phyloP scores from a whole-genome alignment of 2,329 filamentous ascomycete genomes.

The Chrysoporthe puriensis region DNA sequence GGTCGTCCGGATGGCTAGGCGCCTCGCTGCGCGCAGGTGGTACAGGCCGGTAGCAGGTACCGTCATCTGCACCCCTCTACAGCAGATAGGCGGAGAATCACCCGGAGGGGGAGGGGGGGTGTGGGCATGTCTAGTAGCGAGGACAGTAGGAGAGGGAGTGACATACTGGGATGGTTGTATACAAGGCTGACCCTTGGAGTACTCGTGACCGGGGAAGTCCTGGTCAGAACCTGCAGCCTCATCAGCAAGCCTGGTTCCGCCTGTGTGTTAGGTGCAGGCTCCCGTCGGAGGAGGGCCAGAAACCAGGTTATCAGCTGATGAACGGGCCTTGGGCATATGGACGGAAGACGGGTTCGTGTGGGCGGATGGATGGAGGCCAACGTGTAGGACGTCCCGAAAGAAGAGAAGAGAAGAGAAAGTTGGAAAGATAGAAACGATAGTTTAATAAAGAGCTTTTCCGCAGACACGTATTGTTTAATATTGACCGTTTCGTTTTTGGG shows the following conservation, averaged over 20 bases:
- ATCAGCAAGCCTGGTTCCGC: not conserved
- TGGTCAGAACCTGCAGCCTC: not conserved
- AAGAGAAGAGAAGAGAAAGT: too few relatives aligned
- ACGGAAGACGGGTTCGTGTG: too few relatives aligned
- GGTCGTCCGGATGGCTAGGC: not conserved
- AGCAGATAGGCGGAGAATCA: not conserved
- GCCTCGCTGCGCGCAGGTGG: not conserved
- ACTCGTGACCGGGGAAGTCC: not conserved
- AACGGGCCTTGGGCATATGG: too few relatives aligned
- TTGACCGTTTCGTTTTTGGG: too few relatives aligned
- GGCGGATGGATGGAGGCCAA: too few relatives aligned
- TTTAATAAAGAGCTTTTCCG: too few relatives aligned
- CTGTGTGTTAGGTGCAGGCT: not conserved
- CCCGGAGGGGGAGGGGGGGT: not conserved
- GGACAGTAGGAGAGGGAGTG: not conserved
- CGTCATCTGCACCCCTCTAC: not conserved
- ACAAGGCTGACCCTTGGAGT: not conserved
- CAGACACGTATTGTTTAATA: too few relatives aligned
- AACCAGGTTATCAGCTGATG: too few relatives aligned
- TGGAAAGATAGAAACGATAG: too few relatives aligned
- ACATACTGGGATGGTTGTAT: not conserved
- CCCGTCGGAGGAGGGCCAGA: too few relatives aligned
- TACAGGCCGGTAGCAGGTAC: not conserved
- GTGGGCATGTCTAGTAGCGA: too few relatives aligned
- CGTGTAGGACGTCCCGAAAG: too few relatives aligned